Evolutionary conservation across 108 stramenopile species (phyloP).

Genomic region (Skeletonema tropicum): DNA sequence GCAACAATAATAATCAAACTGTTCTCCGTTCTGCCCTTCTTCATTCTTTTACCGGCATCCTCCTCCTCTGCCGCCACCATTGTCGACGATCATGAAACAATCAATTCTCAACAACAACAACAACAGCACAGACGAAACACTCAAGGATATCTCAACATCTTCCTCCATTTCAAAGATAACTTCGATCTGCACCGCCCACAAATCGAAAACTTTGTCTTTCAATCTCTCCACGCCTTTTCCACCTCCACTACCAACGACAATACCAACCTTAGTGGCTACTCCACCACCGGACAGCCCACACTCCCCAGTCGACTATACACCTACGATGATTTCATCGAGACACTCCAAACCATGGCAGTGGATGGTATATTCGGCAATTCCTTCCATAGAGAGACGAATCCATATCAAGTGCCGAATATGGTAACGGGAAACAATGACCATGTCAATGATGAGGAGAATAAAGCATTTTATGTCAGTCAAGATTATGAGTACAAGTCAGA

Average conservation of each 20-base stretch:
- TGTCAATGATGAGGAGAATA: constrained; percentile 1
- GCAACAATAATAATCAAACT: neutral
- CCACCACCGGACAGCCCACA: neutral
- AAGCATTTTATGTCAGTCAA: constrained; percentile 32
- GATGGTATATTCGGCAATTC: constrained; percentile 23
- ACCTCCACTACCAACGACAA: constrained; percentile 1
- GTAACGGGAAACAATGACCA: neutral
- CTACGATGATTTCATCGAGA: constrained; percentile 25
- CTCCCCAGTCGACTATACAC: constrained; percentile 34
- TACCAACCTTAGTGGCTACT: neutral
- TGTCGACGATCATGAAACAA: neutral
- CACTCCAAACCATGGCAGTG: constrained; percentile 20
- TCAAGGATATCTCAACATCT: constrained; percentile 24
- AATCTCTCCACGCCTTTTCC: constrained; percentile 20
- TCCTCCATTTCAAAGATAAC: constrained; percentile 24
- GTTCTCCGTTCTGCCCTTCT: neutral
- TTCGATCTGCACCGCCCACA: constrained; percentile 9
- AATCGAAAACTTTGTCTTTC: constrained; percentile 35
- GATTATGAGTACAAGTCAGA: neutral
- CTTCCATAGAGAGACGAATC: constrained; percentile 19
- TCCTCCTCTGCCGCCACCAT: neutral
- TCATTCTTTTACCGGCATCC: neutral
- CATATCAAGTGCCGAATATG: neutral
- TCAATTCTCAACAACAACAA: neutral
- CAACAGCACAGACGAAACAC: neutral